phyloP scores from a whole-genome alignment of 2,329 filamentous ascomycete genomes.

The Chrysoporthe austroafricana region DNA sequence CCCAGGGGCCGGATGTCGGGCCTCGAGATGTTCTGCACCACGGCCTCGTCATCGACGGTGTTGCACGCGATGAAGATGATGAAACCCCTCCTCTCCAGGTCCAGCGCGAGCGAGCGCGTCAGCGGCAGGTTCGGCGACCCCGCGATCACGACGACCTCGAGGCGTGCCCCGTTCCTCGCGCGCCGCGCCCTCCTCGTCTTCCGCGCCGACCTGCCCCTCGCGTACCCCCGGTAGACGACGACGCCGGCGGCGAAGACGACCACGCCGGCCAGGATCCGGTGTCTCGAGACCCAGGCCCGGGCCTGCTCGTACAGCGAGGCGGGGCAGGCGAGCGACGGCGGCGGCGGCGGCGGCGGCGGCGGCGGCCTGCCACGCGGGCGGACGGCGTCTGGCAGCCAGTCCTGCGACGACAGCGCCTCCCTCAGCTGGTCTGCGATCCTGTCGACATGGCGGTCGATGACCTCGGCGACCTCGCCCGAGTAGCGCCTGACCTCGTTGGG shows the following conservation, averaged over 20 bases:
- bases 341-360: constrained; percentile 41
- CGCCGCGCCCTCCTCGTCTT: constrained; percentile 76
- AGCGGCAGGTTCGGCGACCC: constrained; percentile 86
- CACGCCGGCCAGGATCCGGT: constrained; percentile 75
- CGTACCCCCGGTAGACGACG: constrained; percentile 56
- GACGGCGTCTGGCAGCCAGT: constrained; percentile 74
- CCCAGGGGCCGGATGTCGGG: constrained; percentile 81
- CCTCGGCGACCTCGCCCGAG: constrained; percentile 74
- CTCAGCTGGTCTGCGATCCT: constrained; percentile 71
- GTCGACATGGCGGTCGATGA: constrained; percentile 82
- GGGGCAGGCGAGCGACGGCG: constrained; percentile 39
- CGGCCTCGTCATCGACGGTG: constrained; percentile 80
- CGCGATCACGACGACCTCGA: constrained; percentile 85
- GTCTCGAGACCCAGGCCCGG: constrained; percentile 71
- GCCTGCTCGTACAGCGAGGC: constrained; percentile 53
- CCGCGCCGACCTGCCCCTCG: constrained; percentile 58
- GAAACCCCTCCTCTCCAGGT: constrained; percentile 89
- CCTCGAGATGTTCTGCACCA: constrained; percentile 76
- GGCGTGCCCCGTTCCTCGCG: constrained; percentile 79
- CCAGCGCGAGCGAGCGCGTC: constrained; percentile 79
- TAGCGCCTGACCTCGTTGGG: constrained; percentile 70
- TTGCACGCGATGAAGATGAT: constrained; percentile 90
- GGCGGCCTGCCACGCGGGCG: constrained; percentile 60
- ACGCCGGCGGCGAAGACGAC: constrained; percentile 73
- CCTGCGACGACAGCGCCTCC: constrained; percentile 66